Evolutionary conservation across 345 rosid genomes (phyloP).

Genomic region (Turritis glabra): DNA sequence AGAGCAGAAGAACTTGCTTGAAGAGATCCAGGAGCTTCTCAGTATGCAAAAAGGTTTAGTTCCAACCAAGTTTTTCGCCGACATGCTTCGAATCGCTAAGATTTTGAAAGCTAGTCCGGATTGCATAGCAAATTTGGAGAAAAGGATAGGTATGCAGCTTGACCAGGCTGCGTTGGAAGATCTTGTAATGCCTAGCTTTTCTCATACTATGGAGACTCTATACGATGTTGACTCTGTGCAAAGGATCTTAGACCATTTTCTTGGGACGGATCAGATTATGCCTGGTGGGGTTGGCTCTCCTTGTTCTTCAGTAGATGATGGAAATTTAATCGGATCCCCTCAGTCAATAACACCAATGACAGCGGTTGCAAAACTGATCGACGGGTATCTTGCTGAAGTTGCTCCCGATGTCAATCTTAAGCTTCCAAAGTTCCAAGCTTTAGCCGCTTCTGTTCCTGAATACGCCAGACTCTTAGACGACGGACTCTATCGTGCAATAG

Average conservation of each 20-base stretch:
- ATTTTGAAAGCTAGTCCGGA: conserved; percentile 68
- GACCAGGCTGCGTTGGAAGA: conserved; percentile 93
- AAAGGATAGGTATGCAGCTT: conserved; percentile 92
- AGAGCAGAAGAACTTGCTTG: conserved; percentile 77
- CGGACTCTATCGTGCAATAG: conserved; percentile 93
- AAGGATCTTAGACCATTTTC: conserved; percentile 82
- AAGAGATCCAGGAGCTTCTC: conserved; percentile 70
- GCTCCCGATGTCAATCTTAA: conserved; percentile 93
- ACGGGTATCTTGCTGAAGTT: conserved; percentile 97
- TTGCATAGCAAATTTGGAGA: conserved; percentile 71
- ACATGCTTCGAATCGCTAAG: conserved; percentile 79
- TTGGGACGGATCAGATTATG: conserved; percentile 74
- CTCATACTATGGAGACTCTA: conserved; percentile 84
- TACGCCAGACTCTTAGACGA: conserved; percentile 89
- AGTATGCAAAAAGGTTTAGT: conserved; percentile 81
- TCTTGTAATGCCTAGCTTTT: conserved; percentile 91
- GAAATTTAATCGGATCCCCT: conserved; percentile 82
- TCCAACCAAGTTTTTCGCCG: conserved; percentile 77
- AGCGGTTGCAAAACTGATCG: conserved; percentile 88
- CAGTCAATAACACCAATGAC: conserved; percentile 73
- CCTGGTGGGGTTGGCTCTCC: conserved; percentile 75
- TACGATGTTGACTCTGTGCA: conserved; percentile 92
- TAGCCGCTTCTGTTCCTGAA: conserved; percentile 90
- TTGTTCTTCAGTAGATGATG: conserved; percentile 71
- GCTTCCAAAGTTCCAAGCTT: conserved; percentile 89